Evolutionary conservation across 2,329 filamentous ascomycete species (phyloP).

Genomic region (Cercospora janseana): DNA sequence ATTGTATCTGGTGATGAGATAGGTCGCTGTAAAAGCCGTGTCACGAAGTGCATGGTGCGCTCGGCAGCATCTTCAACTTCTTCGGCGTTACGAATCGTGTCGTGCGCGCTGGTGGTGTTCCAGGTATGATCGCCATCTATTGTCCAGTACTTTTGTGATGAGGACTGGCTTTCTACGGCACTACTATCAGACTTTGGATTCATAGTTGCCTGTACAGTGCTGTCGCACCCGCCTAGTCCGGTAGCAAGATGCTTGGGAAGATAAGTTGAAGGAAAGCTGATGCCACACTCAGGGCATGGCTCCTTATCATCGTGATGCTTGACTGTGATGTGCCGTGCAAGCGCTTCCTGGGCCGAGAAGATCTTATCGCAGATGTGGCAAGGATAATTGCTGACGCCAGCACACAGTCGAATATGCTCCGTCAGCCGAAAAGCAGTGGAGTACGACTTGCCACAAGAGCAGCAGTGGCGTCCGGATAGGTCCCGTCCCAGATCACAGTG

Average conservation of each 20-base stretch:
- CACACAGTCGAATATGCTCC: slow-evolving; percentile 23
- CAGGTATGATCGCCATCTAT: slow-evolving; percentile 26
- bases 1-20: slow-evolving; percentile 13
- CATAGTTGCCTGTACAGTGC: slow-evolving; percentile 21
- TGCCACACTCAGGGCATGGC: slow-evolving; percentile 27
- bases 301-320: slow-evolving; percentile 23
- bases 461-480: slow-evolving; percentile 22
- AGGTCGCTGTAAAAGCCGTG: slow-evolving; percentile 20
- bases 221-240: slow-evolving; percentile 27
- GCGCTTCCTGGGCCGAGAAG: slow-evolving; percentile 15
- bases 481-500: slow-evolving; percentile 25
- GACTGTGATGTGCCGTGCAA: slow-evolving; percentile 18
- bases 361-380: slow-evolving; percentile 25
- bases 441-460: slow-evolving; percentile 27
- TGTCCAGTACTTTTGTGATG: slow-evolving; percentile 27
- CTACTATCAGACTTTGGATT: slow-evolving; percentile 19
- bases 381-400: slow-evolving; percentile 21
- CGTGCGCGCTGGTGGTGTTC: not conserved
- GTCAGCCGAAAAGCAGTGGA: slow-evolving; percentile 18
- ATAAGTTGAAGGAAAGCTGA: slow-evolving; percentile 19
- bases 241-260: slow-evolving; percentile 26
- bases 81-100: slow-evolving; percentile 11
- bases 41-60: slow-evolving; percentile 25
- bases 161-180: slow-evolving; percentile 11
- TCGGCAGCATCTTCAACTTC: slow-evolving; percentile 16